Evolutionary conservation across 2,329 filamentous ascomycete species (phyloP), one percentile per base, ranked within the genome.

Genomic region (Fusarium falciforme): DNA sequence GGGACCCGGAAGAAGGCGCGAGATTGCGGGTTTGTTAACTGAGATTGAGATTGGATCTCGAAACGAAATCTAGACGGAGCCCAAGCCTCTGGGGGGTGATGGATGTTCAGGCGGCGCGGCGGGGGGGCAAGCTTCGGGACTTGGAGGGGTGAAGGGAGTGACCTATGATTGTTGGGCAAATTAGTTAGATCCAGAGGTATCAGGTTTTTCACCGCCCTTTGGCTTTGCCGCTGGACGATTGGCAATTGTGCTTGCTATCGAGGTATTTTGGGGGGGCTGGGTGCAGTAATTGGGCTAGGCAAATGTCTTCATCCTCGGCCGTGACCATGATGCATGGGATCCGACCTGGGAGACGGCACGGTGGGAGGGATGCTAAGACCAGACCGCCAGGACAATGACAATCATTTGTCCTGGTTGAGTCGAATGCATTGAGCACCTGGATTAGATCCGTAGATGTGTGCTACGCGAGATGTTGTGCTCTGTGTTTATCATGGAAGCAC

Each of bases 161-260:
- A 74, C 71, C 64, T 73, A 47, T 36, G 65, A 59, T 75, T 74
- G 72, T 74, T 74, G 72, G 70, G 74, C 29, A n/a, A 61, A 29
- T 72, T 76, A 76, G 71, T 61, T 59, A 62, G 68, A 57, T 70
- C 59, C 63, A 69, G 38, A 71, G 36, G 70, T 74, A 69, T 76
- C 71, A 62, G 65, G 66, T 67, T 77, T 77, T 77, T 77, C 75
- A 77, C 75, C 75, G 75, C 75, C 75, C 75, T 77, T 77, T 76
- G 72, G 64, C 55, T 64, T 62, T 59, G 67, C 70, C 59, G 73
- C 64, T 76, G 72, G 62, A 62, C 63, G 54, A 59, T 58, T 75
- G 72, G 59, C 63, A 61, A 25, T 52, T 36, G 29, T 55, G 68
- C 70, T 74, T 70, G 36, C 38, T 54, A 61, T 64, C 55, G 71